phyloP scores from a whole-genome alignment of 2,329 filamentous ascomycete species.

The Paramyrothecium sp. region DNA sequence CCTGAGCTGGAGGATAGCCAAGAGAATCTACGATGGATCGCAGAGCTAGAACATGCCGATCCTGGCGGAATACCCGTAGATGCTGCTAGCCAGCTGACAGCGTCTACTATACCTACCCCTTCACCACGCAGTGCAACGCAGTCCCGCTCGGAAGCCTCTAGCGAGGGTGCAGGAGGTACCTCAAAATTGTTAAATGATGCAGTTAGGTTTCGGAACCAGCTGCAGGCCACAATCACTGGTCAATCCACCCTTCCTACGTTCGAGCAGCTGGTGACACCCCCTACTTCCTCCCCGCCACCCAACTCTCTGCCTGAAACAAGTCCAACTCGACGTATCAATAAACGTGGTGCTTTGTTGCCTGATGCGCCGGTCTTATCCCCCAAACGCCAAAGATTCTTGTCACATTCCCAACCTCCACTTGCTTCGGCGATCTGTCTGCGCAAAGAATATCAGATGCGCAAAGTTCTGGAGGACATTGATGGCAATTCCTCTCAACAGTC shows the following conservation, averaged over 20 bases:
- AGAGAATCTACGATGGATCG: conserved; percentile 61
- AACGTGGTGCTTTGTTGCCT: conserved; percentile 5
- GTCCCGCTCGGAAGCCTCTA: neutral
- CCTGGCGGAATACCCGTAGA: conserved; percentile 41
- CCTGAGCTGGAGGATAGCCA: conserved; percentile 54
- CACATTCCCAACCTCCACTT: neutral
- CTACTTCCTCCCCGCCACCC: conserved; percentile 9
- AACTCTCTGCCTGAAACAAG: neutral
- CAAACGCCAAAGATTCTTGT: conserved; percentile 15
- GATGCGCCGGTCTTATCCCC: conserved; percentile 1
- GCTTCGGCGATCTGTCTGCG: neutral
- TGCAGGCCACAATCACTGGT: neutral
- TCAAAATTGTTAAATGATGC: neutral
- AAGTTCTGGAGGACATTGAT: conserved; percentile 18
- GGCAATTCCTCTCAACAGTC: conserved; percentile 16
- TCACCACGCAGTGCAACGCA: conserved; percentile 27
- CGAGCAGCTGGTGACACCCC: conserved; percentile 5
- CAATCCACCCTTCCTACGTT: too few species aligned
- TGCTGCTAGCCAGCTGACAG: conserved; percentile 43
- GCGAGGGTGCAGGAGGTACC: neutral
- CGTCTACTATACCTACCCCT: conserved; percentile 32
- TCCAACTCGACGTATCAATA: neutral
- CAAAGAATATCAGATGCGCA: conserved; percentile 10
- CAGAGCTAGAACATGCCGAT: conserved; percentile 56
- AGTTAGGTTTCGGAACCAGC: neutral